Conservation (phyloP, 306 rosid genomes). For the Cucurbita pepo region DNA sequence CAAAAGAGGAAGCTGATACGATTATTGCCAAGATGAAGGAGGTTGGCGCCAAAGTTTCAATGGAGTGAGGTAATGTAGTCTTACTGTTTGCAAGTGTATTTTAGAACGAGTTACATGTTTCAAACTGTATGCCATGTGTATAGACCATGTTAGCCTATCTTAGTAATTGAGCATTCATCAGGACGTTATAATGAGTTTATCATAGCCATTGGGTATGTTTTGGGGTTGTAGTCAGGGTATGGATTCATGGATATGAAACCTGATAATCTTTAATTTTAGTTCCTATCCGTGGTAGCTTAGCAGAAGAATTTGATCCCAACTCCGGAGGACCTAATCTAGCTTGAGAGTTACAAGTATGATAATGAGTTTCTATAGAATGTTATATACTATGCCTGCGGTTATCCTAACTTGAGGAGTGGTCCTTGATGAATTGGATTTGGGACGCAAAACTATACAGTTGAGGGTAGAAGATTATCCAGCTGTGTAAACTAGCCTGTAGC, state of each 20-base stretch:
- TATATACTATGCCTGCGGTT: not conserved
- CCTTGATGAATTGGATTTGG: not conserved
- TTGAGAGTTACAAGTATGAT: not conserved
- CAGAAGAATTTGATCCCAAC: not conserved
- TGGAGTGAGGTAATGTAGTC: conserved; percentile 57
- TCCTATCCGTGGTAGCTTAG: not conserved
- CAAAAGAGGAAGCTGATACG: conserved; percentile 71
- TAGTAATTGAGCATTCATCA: too few species aligned
- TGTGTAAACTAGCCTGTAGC: not conserved
- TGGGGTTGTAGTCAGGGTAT: not conserved
- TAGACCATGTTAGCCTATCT: not conserved
- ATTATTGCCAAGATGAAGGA: conserved; percentile 79
- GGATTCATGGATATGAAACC: not conserved
- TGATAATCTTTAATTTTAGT: not conserved
- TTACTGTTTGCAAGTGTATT: not conserved
- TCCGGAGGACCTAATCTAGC: not conserved
- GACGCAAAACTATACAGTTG: not conserved
- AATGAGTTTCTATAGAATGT: not conserved
- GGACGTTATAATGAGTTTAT: too few species aligned
- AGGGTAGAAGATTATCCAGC: not conserved
- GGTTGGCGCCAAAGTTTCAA: conserved; percentile 69
- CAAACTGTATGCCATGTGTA: not conserved
- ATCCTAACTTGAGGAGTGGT: not conserved
- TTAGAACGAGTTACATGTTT: not conserved
- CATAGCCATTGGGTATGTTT: not conserved